Evolutionary conservation across 257 asterid species (phyloP), one percentile per base, ranked within the genome.

Genomic region (Hygrophila difformis): DNA sequence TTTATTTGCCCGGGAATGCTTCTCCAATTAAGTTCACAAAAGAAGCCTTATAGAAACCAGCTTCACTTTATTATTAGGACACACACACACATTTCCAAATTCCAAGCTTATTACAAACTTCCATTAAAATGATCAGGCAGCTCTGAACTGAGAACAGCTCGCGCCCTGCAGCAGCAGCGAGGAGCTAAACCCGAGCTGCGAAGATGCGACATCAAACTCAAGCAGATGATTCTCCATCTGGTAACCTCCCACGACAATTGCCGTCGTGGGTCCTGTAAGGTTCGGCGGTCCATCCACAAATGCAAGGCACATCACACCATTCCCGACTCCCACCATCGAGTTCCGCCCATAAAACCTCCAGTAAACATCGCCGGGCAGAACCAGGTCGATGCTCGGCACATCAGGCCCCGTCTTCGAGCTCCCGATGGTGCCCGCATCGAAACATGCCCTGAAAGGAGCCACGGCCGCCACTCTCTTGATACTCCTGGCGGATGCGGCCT

Each of bases 211-310:
- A 35, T 75, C 74, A 15, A 75, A 75, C 63, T 68, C 74, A 8
- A 75, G 55, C 67, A 75, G 33, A 53, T 71, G 16, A 53, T 75
- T 59, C 74, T 75, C 76, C 68, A 67, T 44, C n/a, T 75, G 83
- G 51, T 75, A 44, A 9, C 83, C 83, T 36, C 79, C 83, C 34
- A 75, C 54, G 0, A 44, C 73, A 9, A 75, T 54, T 6, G 83
- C 47, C 5, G 73, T 67, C 5, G 65, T 39, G 1, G 79, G 67
- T 2, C 70, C 75, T 1, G 55, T 1, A 15, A 57, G 10, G 38
- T 61, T 52, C 0, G 49, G 37, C 2, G 1, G 4, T 17, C 64
- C 74, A 35, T 75, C 79, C 33, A 75, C 78, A 28, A 75, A 75
- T 12, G 78, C 82, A 29, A 71, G 76, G 51, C 82, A 75, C 11